Evolutionary conservation across 805 yeast genomes (phyloP), one percentile per base, ranked within the genome.

Genomic region (Saturnispora sanitii): DNA sequence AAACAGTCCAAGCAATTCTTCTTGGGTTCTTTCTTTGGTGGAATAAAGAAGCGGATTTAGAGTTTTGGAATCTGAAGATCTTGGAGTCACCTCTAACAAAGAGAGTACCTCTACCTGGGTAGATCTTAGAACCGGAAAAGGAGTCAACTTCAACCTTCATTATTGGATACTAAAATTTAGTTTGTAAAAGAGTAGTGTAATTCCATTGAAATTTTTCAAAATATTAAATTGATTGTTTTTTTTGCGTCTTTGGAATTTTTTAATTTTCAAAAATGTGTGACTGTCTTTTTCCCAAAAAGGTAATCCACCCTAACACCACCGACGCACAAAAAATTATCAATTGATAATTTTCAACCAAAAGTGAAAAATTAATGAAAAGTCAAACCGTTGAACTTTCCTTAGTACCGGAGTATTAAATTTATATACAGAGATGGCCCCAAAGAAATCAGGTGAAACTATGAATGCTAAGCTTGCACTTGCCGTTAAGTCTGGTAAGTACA

Each of bases 21-120:
- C 99, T 88, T 76, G 99, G 99, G 88, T 92, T 92, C 94, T 92
- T 92, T 82, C 96, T 87, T 79, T 92, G 99, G 67, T 81, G 79
- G 92, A 92, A 92, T 65, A 92, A 82, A 67, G 97, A 87, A 63
- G 95, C 90, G 66, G 94, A 79, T 76, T 92, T 92, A 60, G 96
- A 83, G 70, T 84, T 79, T 71, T 83, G 94, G 92, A 92, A 92
- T 81, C 99, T 88, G 95, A 92, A 92, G 65, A 88, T 73, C 81
- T 92, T 92, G 67, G 97, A 88, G 86, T 92, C 99, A 64, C 97
- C 97, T 76, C 99, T 87, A 73, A 92, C 87, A 68, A 85, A 92
- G 70, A 92, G 81, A 68, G 94, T 86, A 75, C 98, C 97, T 80
- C 96, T 86, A 75, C 98, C 99, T 78, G 98, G 98, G 94, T 90